Percentiles rank a stretch among this genome's conserved stretches.
Conservation (phyloP, 768 basidiomycete species). For the Suillus tomentosus region DNA sequence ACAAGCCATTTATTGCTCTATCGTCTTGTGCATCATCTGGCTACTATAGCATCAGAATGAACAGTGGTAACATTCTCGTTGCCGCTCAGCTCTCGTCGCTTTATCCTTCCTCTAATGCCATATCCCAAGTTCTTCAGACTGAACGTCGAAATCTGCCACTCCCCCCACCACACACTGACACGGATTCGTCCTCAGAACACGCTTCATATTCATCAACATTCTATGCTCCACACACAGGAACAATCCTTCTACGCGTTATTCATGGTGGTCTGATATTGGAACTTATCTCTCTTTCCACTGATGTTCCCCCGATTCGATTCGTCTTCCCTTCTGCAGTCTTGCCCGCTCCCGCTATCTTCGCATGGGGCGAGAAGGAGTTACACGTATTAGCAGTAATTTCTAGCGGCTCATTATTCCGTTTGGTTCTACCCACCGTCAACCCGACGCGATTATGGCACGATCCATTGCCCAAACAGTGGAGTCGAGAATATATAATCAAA, state of each 20-base stretch:
- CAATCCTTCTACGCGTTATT: slow-evolving; percentile 72
- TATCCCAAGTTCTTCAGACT: slow-evolving; percentile 58
- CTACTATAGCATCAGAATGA: slow-evolving; percentile 23
- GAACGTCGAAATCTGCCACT: slow-evolving; percentile 55
- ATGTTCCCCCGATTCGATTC: slow-evolving; percentile 70
- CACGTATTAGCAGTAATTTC: slow-evolving; percentile 72
- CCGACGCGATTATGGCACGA: slow-evolving; percentile 60
- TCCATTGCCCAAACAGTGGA: slow-evolving; percentile 55
- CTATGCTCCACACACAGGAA: slow-evolving; percentile 57
- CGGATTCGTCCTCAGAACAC: slow-evolving; percentile 64
- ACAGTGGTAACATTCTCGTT: slow-evolving; percentile 41
- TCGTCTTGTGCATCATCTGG: slow-evolving; percentile 4
- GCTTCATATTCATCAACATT: slow-evolving; percentile 64
- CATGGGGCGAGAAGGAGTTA: slow-evolving; percentile 48
- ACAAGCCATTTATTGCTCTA: not conserved
- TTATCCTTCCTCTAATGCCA: slow-evolving; percentile 51
- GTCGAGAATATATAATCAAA: slow-evolving; percentile 68
- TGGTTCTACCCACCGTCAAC: slow-evolving; percentile 62
- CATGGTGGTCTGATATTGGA: slow-evolving; percentile 76
- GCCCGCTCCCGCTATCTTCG: slow-evolving; percentile 63
- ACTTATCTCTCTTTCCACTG: slow-evolving; percentile 69
- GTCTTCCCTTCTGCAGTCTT: slow-evolving; percentile 73
- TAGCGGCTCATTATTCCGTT: slow-evolving; percentile 70
- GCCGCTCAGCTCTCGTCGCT: slow-evolving; percentile 68
- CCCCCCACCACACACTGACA: slow-evolving; percentile 40